Evolutionary conservation across 176 grass and related monocot genomes (phyloP).

Genomic region (Cenchrus fungigraminus): DNA sequence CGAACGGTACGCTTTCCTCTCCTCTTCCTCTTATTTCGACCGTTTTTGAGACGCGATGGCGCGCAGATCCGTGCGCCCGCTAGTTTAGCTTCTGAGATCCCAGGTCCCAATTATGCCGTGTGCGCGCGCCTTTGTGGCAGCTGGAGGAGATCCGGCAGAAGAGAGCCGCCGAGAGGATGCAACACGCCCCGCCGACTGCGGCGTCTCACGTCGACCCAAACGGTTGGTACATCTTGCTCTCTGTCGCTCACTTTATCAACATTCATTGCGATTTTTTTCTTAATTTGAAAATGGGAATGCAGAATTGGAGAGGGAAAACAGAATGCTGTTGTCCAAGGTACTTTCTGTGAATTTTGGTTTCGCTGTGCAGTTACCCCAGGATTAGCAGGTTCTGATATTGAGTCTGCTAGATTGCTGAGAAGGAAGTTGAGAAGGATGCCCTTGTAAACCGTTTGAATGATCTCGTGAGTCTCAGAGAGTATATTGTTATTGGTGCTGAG

Average conservation of each 20-base stretch:
- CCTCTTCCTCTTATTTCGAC: neutral
- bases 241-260: neutral
- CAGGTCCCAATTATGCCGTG: constrained; percentile 1
- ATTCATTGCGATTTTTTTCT: neutral
- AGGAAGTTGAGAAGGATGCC: constrained; percentile 79
- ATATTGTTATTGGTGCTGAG: constrained; percentile 33
- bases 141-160: constrained; percentile 96
- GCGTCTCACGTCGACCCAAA: constrained; percentile 62
- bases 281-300: constrained; percentile 59
- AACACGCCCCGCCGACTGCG: constrained; percentile 39
- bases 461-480: constrained; percentile 51
- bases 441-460: constrained; percentile 69
- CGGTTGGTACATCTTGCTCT: constrained; percentile 40
- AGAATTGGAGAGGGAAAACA: constrained; percentile 69
- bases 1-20: constrained; percentile 53
- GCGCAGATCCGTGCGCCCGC: constrained; percentile 39
- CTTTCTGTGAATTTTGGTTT: neutral
- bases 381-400: constrained; percentile 31
- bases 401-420: constrained; percentile 66
- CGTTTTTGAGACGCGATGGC: neutral
- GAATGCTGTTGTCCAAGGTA: constrained; percentile 73
- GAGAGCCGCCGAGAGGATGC: constrained; percentile 75
- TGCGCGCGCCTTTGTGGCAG: constrained; percentile 29
- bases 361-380: neutral
- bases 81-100: neutral